phyloP scores from a whole-genome alignment of 805 yeast genomes.

The Ogataea sp. region DNA sequence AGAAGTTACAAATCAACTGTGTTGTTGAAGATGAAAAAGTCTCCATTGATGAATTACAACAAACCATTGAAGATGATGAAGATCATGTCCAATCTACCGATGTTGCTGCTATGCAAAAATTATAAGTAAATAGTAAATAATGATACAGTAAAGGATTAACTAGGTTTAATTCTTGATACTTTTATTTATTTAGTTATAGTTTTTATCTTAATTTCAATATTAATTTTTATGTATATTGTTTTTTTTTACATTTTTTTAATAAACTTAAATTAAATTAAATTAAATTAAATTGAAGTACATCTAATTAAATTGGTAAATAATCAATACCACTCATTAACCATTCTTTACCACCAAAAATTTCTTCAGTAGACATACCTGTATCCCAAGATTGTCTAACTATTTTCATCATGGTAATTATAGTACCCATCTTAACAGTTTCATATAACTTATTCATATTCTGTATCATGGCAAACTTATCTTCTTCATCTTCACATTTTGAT shows the following conservation, averaged over 20 bases:
- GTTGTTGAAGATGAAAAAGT: conserved; percentile 97
- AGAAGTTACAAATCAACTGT: conserved; percentile 96
- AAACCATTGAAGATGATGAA: conserved; percentile 78
- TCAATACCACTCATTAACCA: conserved; percentile 47
- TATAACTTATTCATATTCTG: conserved; percentile 34
- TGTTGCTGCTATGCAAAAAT: conserved; percentile 96
- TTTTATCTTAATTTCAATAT: too few species aligned
- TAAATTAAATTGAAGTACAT: not conserved
- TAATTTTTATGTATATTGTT: too few species aligned
- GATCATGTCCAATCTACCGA: conserved; percentile 99
- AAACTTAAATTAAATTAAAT: too few species aligned
- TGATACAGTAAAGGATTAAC: too few species aligned
- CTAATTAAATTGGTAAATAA: conserved; percentile 30
- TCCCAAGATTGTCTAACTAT: conserved; percentile 40
- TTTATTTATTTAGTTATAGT: not conserved
- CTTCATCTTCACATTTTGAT: conserved; percentile 30
- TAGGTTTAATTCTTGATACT: not conserved
- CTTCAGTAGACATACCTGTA: conserved; percentile 33
- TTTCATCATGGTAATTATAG: conserved; percentile 33
- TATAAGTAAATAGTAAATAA: too few species aligned
- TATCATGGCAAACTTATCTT: conserved; percentile 24
- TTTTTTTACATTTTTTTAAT: too few species aligned
- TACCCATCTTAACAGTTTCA: conserved; percentile 46
- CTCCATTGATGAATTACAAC: conserved; percentile 84
- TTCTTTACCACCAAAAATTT: conserved; percentile 31